These are phyloP conservation scores for Taphrina confusa DNA, from an alignment of 1,139 yeast genomes.

Conservation along the genomic window DNA sequence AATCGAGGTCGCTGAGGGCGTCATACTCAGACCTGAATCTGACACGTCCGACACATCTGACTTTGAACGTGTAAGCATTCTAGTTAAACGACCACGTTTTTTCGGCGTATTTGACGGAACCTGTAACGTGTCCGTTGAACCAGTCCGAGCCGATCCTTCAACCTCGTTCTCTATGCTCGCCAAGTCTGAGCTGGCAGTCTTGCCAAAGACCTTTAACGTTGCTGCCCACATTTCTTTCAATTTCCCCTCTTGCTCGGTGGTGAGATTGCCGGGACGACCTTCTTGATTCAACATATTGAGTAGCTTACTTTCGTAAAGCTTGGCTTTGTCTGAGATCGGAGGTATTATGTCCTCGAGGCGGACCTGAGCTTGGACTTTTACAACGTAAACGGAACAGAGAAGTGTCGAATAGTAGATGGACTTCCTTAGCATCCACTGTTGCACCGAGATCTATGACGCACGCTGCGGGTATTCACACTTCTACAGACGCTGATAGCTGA, in stretches of 20 bases:
- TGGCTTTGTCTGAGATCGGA: slow-evolving; percentile 25
- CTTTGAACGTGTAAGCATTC: slow-evolving; percentile 33
- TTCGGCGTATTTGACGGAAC: slow-evolving; percentile 11
- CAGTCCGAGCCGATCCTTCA: slow-evolving; percentile 41
- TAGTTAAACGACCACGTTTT: slow-evolving; percentile 32
- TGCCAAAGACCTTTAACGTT: slow-evolving; percentile 62
- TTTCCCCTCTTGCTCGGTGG: slow-evolving; percentile 62
- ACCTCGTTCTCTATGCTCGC: slow-evolving; percentile 40
- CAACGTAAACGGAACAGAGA: slow-evolving; percentile 8
- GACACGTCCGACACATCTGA: slow-evolving; percentile 20
- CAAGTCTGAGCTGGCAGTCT: slow-evolving; percentile 46
- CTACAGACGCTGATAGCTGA: too few relatives aligned
- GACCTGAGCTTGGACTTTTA: slow-evolving; percentile 8
- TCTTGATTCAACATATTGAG: slow-evolving; percentile 19
- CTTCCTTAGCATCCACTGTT: slow-evolving; percentile 11
- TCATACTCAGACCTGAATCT: background rate
- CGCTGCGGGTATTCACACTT: too few relatives aligned
- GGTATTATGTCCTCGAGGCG: slow-evolving; percentile 30
- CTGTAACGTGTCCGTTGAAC: slow-evolving; percentile 40
- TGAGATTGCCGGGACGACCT: slow-evolving; percentile 64
- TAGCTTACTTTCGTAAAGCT: slow-evolving; percentile 16
- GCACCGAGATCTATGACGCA: too few relatives aligned
- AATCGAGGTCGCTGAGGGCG: background rate
- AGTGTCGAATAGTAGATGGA: slow-evolving; percentile 10
- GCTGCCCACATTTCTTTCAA: slow-evolving; percentile 78